phyloP scores from a whole-genome alignment of 2,329 filamentous ascomycete genomes.

The Fusarium paranaense region DNA sequence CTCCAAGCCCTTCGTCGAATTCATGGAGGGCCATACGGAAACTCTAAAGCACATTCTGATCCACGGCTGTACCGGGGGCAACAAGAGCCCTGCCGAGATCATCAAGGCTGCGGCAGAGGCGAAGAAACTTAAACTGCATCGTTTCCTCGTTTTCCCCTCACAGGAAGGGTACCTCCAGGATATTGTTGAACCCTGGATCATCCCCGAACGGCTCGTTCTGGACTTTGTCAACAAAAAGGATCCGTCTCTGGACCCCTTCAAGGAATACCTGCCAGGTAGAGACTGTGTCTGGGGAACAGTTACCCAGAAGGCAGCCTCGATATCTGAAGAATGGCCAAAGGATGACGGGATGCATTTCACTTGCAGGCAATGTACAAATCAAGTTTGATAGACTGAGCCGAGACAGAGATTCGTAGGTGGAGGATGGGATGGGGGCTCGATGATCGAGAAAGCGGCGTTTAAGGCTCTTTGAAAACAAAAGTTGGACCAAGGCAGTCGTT shows the following conservation, averaged over 20 bases:
- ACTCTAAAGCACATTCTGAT: conserved; percentile 8
- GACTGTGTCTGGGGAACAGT: neutral
- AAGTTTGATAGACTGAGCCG: neutral
- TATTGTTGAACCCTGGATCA: neutral
- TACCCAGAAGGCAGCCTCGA: neutral
- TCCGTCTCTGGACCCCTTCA: neutral
- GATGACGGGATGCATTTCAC: neutral
- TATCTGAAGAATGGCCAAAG: neutral
- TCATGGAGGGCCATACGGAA: neutral
- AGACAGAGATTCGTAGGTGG: neutral
- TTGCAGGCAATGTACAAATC: neutral
- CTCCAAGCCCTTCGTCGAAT: neutral
- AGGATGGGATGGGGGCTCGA: neutral
- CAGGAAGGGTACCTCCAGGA: no score
- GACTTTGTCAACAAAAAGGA: conserved; percentile 6
- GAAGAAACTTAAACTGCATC: neutral
- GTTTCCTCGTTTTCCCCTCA: conserved; percentile 2
- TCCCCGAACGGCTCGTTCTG: neutral
- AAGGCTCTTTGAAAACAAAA: neutral
- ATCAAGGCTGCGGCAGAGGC: neutral
- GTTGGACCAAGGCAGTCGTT: neutral
- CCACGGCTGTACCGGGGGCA: no score
- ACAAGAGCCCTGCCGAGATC: neutral
- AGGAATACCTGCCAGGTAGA: neutral
- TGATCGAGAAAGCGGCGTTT: neutral